Evolutionary conservation across 176 grass and related monocot genomes (phyloP).

Genomic region (Phyllostachys edulis): DNA sequence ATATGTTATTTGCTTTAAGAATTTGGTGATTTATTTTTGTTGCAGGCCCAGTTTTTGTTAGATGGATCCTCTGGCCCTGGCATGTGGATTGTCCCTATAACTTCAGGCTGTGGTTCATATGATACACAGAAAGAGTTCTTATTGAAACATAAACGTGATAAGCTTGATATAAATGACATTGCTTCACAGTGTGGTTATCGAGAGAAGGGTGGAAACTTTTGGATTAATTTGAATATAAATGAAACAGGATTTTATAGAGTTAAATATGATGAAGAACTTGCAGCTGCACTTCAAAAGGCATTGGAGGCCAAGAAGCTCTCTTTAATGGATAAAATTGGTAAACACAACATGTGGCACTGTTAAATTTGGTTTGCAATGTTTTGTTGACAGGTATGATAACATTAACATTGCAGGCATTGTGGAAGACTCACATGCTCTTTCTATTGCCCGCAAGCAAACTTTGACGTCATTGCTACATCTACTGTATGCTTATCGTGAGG

Average conservation of each 20-base stretch:
- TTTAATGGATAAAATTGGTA: conserved; percentile 87
- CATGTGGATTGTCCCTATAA: conserved; percentile 83
- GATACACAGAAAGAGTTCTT: conserved; percentile 53
- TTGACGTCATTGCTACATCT: conserved; percentile 68
- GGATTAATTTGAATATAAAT: conserved; percentile 80
- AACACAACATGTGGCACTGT: conserved; percentile 2
- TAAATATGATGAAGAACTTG: conserved; percentile 78
- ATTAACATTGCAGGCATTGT: conserved; percentile 63
- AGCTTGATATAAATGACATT: conserved; percentile 49
- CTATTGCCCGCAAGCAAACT: conserved; percentile 64
- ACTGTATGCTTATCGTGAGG: conserved; percentile 55
- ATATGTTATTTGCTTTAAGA: background rate
- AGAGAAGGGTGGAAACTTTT: conserved; percentile 49
- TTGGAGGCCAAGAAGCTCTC: conserved; percentile 63
- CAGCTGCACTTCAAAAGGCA: conserved; percentile 62
- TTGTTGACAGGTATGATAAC: conserved; percentile 13
- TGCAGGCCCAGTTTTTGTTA: conserved; percentile 81
- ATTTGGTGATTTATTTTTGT: conserved; percentile 25
- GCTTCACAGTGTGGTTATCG: conserved; percentile 31
- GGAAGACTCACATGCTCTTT: conserved; percentile 71
- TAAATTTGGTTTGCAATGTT: conserved; percentile 15
- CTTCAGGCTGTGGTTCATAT: conserved; percentile 56
- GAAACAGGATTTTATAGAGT: conserved; percentile 90
- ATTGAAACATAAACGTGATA: conserved; percentile 65
- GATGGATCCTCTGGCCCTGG: conserved; percentile 59